Evolutionary conservation across 2,329 filamentous ascomycete species (phyloP).

Genomic region (Epichloe baconii): DNA sequence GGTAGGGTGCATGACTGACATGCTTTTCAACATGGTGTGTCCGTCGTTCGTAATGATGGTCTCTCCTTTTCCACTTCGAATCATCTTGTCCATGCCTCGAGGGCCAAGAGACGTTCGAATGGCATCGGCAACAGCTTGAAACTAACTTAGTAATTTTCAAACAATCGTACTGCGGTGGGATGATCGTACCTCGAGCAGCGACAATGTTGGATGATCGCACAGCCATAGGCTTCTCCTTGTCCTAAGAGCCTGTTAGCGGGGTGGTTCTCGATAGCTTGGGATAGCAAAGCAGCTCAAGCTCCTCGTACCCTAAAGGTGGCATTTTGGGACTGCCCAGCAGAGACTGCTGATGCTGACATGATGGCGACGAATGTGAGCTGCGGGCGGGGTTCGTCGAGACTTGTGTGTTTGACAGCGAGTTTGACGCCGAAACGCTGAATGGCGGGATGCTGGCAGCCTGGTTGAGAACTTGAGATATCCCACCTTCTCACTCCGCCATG

Average conservation of each 20-base stretch:
- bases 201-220: constrained; percentile 95
- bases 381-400: constrained; percentile 13
- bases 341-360: constrained; percentile 29
- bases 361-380: constrained; percentile 27
- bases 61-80: constrained; percentile 89
- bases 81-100: constrained; percentile 99
- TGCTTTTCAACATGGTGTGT: constrained; percentile 97
- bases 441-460: constrained; percentile 16
- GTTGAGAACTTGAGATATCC: constrained; percentile 25
- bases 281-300: constrained; percentile 13
- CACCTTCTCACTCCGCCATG: constrained; percentile 25
- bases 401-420: constrained; percentile 18
- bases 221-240: constrained; percentile 97
- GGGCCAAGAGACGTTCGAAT: constrained; percentile 94
- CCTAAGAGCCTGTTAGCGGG: constrained; percentile 33
- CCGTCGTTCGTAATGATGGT: constrained; percentile 99
- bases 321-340: constrained; percentile 31
- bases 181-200: constrained; percentile 69
- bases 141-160: constrained; percentile 2
- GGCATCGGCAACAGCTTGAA: constrained; percentile 82
- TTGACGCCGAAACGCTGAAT: constrained; percentile 13
- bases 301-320: constrained; percentile 42
- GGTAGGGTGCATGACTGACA: constrained; percentile 98
- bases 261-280: constrained; percentile 19
- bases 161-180: background rate